Evolutionary conservation across 2,329 filamentous ascomycete genomes (phyloP).

Genomic region (Neopestalotiopsis sp.): DNA sequence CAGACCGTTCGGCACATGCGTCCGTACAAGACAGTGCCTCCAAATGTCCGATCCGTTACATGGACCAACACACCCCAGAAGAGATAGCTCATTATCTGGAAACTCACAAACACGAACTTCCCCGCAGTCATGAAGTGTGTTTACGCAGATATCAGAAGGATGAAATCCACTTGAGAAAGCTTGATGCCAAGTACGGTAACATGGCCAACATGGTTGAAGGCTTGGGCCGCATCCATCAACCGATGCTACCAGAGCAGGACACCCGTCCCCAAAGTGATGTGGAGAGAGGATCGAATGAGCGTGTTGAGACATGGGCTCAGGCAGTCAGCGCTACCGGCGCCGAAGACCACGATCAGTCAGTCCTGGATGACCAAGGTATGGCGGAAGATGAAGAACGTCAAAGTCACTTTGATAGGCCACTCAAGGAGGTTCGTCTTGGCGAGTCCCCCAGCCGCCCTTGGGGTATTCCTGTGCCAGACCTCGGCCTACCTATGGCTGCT

Average conservation of each 20-base stretch:
- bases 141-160: conserved; percentile 88
- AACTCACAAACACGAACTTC: conserved; percentile 92
- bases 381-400: conserved; percentile 62
- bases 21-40: conserved; percentile 53
- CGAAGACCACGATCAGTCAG: conserved; percentile 43
- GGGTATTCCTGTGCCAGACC: conserved; percentile 82
- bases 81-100: conserved; percentile 94
- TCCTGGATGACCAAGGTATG: conserved; percentile 41
- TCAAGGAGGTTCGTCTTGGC: conserved; percentile 90
- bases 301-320: conserved; percentile 87
- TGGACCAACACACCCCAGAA: conserved; percentile 91
- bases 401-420: conserved; percentile 79
- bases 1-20: conserved; percentile 46
- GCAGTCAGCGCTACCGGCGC: conserved; percentile 62
- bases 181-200: conserved; percentile 94
- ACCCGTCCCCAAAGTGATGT: conserved; percentile 47
- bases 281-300: conserved; percentile 64
- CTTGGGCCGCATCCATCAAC: conserved; percentile 84
- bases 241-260: conserved; percentile 74
- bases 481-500: conserved; percentile 43
- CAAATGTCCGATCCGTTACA: conserved; percentile 90
- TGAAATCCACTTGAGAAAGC: conserved; percentile 80
- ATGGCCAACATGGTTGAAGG: conserved; percentile 94
- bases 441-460: conserved; percentile 93
- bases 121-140: conserved; percentile 91